These are phyloP conservation scores for Leishmania amazonensis DNA, from an alignment of 208 protist species.

Conservation along the genomic window DNA sequence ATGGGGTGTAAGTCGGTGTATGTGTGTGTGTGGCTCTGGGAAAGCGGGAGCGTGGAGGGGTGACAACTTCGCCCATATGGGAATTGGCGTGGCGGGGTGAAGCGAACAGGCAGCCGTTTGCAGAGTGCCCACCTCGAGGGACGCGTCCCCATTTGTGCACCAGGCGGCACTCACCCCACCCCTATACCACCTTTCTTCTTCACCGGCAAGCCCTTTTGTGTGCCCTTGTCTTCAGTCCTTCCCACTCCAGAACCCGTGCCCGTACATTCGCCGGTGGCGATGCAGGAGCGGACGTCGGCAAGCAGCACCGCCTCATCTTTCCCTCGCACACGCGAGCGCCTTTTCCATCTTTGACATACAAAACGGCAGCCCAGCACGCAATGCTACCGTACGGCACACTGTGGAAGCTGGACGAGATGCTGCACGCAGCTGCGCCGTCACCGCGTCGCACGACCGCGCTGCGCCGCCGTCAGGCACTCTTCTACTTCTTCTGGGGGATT, in stretches of 20 bases:
- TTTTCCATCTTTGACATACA: not conserved
- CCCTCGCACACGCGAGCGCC: not conserved
- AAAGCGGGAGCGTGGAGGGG: not conserved
- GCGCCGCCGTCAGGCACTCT: slow-evolving; percentile 42
- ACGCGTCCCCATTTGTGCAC: not conserved
- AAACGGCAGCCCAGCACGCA: not conserved
- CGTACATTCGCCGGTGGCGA: not conserved
- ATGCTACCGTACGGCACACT: slow-evolving; percentile 65
- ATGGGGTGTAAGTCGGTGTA: not conserved
- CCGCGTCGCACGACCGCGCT: slow-evolving; percentile 30
- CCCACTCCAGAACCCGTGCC: not conserved
- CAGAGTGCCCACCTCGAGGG: not conserved
- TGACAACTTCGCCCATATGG: not conserved
- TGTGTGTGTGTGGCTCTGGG: not conserved
- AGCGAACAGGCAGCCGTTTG: not conserved
- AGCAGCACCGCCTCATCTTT: too few species aligned
- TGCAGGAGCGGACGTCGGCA: not conserved
- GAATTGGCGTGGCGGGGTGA: not conserved
- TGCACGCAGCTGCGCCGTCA: slow-evolving; percentile 39
- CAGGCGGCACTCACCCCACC: not conserved
- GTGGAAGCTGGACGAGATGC: slow-evolving; percentile 57
- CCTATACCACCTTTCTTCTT: not conserved
- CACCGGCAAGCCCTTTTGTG: not conserved
- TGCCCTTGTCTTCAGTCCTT: not conserved
- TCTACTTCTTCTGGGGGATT: slow-evolving; percentile 40